These are phyloP conservation scores for Aureobasidium sp. DNA, from an alignment of 2,329 filamentous ascomycete genomes.

Conservation along the genomic window DNA sequence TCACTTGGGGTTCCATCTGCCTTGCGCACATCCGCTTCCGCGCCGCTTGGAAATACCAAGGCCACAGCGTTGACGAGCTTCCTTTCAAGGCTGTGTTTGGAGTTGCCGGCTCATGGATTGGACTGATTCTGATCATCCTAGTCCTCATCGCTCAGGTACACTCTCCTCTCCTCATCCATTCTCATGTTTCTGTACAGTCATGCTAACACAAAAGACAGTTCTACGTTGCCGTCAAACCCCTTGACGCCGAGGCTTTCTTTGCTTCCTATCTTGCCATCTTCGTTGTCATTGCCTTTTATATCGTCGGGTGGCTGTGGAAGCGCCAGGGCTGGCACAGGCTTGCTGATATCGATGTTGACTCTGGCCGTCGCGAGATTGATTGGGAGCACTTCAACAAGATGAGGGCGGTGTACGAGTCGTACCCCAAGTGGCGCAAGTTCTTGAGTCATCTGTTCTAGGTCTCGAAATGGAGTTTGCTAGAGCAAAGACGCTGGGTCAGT, in stretches of 20 bases:
- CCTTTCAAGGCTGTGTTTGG: constrained; percentile 76
- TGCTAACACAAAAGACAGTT: constrained; percentile 26
- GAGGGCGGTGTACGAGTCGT: constrained; percentile 41
- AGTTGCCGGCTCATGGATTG: constrained; percentile 69
- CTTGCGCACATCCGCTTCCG: constrained; percentile 59
- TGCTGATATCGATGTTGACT: constrained; percentile 58
- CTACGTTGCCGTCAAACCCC: constrained; percentile 41
- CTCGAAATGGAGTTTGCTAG: too few relatives aligned
- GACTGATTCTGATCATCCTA: constrained; percentile 64
- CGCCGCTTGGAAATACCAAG: constrained; percentile 51
- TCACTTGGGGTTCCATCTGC: constrained; percentile 66
- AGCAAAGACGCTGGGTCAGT: too few relatives aligned
- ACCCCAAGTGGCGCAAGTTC: constrained; percentile 43
- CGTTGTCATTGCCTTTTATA: constrained; percentile 48
- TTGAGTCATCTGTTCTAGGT: constrained; percentile 20
- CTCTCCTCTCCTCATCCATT: too few relatives aligned
- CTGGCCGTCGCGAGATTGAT: constrained; percentile 55
- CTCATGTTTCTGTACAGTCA: too few relatives aligned
- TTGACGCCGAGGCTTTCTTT: constrained; percentile 45
- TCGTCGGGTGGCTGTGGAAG: constrained; percentile 55
- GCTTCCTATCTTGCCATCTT: constrained; percentile 46
- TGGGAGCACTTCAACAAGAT: constrained; percentile 55
- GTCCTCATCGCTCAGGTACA: constrained; percentile 62
- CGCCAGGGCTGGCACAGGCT: constrained; percentile 50
- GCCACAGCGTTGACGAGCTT: constrained; percentile 60